Percentiles rank a stretch among this genome's conserved stretches.
phyloP scores from a whole-genome alignment of 164 flowering plant genomes.

The Aristolochia fimbriata region DNA sequence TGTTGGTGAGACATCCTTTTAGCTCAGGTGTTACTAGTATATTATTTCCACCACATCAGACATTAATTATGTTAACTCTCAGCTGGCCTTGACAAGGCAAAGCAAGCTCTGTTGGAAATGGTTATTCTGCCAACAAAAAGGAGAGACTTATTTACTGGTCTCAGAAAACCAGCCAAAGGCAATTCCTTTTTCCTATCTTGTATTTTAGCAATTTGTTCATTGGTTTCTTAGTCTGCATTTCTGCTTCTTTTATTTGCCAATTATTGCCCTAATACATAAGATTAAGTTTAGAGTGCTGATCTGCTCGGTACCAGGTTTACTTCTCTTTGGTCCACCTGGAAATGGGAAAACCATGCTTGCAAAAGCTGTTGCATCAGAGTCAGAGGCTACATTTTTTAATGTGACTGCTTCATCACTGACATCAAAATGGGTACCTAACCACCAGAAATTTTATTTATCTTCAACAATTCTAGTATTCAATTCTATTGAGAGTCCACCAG shows the following conservation, averaged over 20 bases:
- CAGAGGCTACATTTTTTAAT: slow-evolving; percentile 92
- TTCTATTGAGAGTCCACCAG: background rate
- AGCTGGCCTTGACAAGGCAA: slow-evolving; percentile 98
- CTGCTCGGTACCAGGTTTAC: slow-evolving; percentile 51
- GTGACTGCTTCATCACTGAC: slow-evolving; percentile 95
- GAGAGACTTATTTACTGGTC: slow-evolving; percentile 92
- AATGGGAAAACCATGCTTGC: slow-evolving; percentile 99
- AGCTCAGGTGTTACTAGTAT: background rate
- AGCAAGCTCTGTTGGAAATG: slow-evolving; percentile 92
- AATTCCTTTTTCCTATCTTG: slow-evolving; percentile 3
- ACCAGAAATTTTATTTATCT: background rate
- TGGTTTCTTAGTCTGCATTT: too few relatives aligned
- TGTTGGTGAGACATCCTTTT: slow-evolving; percentile 54
- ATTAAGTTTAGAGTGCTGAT: background rate
- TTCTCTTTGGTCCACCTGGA: slow-evolving; percentile 99
- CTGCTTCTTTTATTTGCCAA: too few relatives aligned
- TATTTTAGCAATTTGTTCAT: background rate
- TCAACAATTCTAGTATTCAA: background rate
- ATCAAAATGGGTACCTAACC: slow-evolving; percentile 83
- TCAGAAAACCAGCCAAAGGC: slow-evolving; percentile 92
- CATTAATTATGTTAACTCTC: slow-evolving; percentile 7
- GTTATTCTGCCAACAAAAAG: slow-evolving; percentile 94
- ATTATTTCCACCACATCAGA: background rate
- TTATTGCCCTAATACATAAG: background rate
- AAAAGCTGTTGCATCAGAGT: slow-evolving; percentile 98